Evolutionary conservation across 2,329 filamentous ascomycete genomes (phyloP).

Genomic region (Exophiala dermatitidis): DNA sequence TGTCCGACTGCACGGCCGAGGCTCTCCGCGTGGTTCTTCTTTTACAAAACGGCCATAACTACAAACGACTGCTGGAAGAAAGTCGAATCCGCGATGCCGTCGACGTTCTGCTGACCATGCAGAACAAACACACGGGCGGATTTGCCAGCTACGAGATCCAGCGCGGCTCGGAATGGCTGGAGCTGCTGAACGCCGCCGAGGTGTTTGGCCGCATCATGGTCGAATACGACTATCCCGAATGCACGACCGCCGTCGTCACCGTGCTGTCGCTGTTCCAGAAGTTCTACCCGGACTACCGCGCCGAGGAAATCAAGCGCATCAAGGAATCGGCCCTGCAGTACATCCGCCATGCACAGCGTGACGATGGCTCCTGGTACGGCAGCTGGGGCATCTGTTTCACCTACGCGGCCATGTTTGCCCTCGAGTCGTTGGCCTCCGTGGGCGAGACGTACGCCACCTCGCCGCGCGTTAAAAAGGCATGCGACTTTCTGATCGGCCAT

Average conservation of each 20-base stretch:
- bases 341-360: slow-evolving; percentile 69
- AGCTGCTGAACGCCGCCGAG: slow-evolving; percentile 88
- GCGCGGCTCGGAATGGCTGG: slow-evolving; percentile 68
- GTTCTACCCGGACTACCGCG: slow-evolving; percentile 73
- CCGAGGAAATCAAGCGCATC: slow-evolving; percentile 65
- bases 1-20: slow-evolving; percentile 91
- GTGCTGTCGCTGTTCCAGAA: slow-evolving; percentile 74
- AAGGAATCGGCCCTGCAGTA: slow-evolving; percentile 68
- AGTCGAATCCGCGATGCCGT: slow-evolving; percentile 77
- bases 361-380: slow-evolving; percentile 94
- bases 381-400: slow-evolving; percentile 98
- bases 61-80: slow-evolving; percentile 65
- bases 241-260: slow-evolving; percentile 89
- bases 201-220: slow-evolving; percentile 98
- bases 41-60: slow-evolving; percentile 71
- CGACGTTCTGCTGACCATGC: slow-evolving; percentile 84
- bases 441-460: slow-evolving; percentile 77
- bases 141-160: slow-evolving; percentile 85
- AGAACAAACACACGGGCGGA: slow-evolving; percentile 71
- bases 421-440: slow-evolving; percentile 74
- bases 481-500: slow-evolving; percentile 75
- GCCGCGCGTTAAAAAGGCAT: slow-evolving; percentile 62
- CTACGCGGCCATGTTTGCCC: slow-evolving; percentile 91
- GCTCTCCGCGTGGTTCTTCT: slow-evolving; percentile 79
- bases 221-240: slow-evolving; percentile 96